phyloP scores from a whole-genome alignment of 75 land plant species.

The Sequoiadendron giganteum region DNA sequence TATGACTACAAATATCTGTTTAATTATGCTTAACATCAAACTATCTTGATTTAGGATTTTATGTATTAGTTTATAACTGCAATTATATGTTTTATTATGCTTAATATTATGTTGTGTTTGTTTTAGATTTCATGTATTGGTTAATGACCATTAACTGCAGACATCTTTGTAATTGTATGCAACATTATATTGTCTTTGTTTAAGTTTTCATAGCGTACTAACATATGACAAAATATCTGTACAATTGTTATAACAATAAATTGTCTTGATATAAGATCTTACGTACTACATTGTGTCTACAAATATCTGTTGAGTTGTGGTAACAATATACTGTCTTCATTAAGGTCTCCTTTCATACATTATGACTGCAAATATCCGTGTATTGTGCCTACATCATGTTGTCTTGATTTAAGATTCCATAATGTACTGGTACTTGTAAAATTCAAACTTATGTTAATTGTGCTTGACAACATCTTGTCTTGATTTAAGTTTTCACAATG shows the following conservation, averaged over 20 bases:
- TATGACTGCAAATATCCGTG: too few species aligned
- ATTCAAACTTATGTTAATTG: too few species aligned
- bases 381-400: too few species aligned
- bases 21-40: neutral
- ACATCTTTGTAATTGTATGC: neutral
- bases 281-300: too few species aligned
- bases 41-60: neutral
- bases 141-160: neutral
- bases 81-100: neutral
- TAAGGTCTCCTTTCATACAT: too few species aligned
- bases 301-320: too few species aligned
- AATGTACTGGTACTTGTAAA: too few species aligned
- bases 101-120: neutral
- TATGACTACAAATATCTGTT: neutral
- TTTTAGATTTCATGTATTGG: neutral
- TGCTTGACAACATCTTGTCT: too few species aligned
- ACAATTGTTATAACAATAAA: too few species aligned
- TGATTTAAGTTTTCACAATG: neutral
- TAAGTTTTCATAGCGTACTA: neutral
- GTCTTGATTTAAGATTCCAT: neutral
- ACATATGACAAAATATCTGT: too few species aligned
- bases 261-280: too few species aligned
- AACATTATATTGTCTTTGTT: neutral
- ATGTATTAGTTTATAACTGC: neutral
- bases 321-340: too few species aligned